Evolutionary conservation across 371 early-diverging fungal species (phyloP), one percentile per base, ranked within the genome.

Genomic region (Agmasoma carcini): DNA sequence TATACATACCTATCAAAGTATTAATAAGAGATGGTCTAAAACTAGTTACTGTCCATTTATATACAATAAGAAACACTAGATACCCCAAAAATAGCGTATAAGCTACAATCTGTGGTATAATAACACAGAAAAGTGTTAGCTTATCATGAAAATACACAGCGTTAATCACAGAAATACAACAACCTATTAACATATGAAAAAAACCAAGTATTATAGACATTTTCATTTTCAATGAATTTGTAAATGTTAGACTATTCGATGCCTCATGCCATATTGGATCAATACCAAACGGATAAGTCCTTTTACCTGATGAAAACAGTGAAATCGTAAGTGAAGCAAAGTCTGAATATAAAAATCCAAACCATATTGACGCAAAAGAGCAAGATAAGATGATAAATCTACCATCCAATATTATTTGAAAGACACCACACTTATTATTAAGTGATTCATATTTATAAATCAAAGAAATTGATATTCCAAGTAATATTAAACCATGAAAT

Each of bases 191-290:
- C 94, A 98, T 93, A 68, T 97, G 98, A 56, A 87, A 77, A 34
- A 93, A 90, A 65, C 99, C 99, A 38, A 98, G 67, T 48, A 96
- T 80, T 62, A 98, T 82, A 27, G 91, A 85, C 82, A 87, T 85
- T 74, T 98, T 98, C 96, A 96, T 96, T 80, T 96, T 98, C 80
- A 95, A 89, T 31, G 91, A 90, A 78, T 98, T 98, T 59, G 84
- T 80, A 73, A 98, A 96, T 29, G 87, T 71, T 58, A 90, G 80
- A 9, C 57, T 55, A 60, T 78, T 81, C 76, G 88, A 90, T 36
- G 88, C 87, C 15, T 82, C 83, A 65, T 89, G 87, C 99, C 99
- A 98, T 0, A 83, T 79, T 65, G 83, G 79, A 63, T 80, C 81
- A 26, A 81, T 76, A 39, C 82, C 83, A 66, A 81, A 77, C 12